Conservation (phyloP, 495 filamentous ascomycete genomes). For the Penicillium flavigenum region DNA sequence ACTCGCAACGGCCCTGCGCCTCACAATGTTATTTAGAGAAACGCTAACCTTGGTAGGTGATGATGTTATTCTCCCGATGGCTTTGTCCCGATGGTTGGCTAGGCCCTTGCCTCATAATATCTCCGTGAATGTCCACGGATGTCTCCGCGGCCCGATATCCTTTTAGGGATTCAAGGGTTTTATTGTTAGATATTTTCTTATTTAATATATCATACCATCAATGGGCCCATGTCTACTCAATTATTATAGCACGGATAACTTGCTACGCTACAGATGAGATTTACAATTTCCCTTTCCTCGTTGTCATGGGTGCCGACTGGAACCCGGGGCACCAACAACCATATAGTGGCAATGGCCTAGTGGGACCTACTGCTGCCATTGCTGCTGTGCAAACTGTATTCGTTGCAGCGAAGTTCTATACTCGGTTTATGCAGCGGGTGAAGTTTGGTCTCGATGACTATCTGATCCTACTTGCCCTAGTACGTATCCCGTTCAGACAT, state of each 20-base stretch:
- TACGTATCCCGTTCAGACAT: slow-evolving; percentile 3
- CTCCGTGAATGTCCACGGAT: not conserved
- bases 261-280: not conserved
- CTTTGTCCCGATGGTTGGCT: not conserved
- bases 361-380: slow-evolving; percentile 21
- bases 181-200: not conserved
- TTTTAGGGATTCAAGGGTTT: not conserved
- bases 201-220: not conserved
- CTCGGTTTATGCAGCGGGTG: slow-evolving; percentile 27
- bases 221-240: not conserved
- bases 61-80: not conserved
- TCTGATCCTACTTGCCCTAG: slow-evolving; percentile 30
- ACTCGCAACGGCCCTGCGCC: not conserved
- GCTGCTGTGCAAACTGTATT: slow-evolving; percentile 23
- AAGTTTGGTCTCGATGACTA: slow-evolving; percentile 30
- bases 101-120: not conserved
- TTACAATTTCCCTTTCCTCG: not conserved
- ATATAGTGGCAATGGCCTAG: slow-evolving; percentile 16
- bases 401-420: slow-evolving; percentile 31
- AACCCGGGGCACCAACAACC: not conserved
- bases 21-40: no score
- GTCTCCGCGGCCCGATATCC: not conserved
- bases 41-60: no score
- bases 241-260: not conserved
- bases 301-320: slow-evolving; percentile 1